A percentile compares a stretch with the other conserved stretches of the same genome.
Evolutionary conservation across 495 filamentous ascomycete genomes (phyloP).

Genomic region (Podospora conica): DNA sequence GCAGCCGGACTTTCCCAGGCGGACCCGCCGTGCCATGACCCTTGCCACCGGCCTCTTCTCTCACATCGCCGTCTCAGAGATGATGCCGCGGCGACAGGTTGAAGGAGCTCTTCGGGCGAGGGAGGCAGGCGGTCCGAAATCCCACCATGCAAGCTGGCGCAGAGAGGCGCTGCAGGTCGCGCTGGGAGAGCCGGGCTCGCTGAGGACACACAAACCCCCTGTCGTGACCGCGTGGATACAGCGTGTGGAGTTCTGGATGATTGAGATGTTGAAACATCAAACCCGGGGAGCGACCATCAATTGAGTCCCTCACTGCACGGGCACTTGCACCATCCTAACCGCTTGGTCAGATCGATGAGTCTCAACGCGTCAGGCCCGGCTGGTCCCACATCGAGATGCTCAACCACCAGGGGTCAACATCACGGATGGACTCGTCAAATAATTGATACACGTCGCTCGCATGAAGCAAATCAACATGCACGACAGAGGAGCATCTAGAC

Average conservation of each 20-base stretch:
- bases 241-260: not conserved
- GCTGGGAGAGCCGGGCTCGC: not conserved
- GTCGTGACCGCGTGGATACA: not conserved
- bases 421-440: slow-evolving; percentile 9
- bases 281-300: not conserved
- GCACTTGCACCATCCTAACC: slow-evolving; percentile 14
- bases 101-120: not conserved
- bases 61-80: not conserved
- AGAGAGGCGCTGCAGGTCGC: not conserved
- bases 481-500: not conserved
- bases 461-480: not conserved
- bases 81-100: not conserved
- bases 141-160: not conserved
- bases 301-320: slow-evolving; percentile 8
- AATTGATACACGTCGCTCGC: not conserved
- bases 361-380: slow-evolving; percentile 14
- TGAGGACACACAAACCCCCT: not conserved
- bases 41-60: not conserved
- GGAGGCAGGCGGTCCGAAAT: not conserved
- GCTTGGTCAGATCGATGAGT: slow-evolving; percentile 21
- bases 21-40: not conserved
- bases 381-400: slow-evolving; percentile 20
- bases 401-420: slow-evolving; percentile 12
- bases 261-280: not conserved
- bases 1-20: not conserved